Evolutionary conservation across 2,329 filamentous ascomycete species (phyloP).

Genomic region (Colletotrichum plurivorum): DNA sequence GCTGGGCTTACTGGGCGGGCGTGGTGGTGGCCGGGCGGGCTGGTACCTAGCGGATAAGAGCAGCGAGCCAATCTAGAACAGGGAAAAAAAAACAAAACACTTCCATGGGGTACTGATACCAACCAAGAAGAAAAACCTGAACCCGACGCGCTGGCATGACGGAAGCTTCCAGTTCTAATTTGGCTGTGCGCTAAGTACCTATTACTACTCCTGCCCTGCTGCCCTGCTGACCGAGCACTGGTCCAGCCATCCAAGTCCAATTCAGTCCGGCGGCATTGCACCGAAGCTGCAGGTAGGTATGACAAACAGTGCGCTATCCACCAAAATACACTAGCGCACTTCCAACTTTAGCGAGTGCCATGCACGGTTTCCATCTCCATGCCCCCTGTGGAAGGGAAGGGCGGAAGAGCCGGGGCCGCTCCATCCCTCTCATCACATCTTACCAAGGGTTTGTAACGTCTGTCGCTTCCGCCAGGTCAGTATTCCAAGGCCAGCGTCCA

Average conservation of each 20-base stretch:
- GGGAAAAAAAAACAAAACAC: too few relatives aligned
- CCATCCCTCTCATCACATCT: background rate
- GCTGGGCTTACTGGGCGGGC: background rate
- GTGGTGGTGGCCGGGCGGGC: background rate
- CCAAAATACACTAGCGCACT: conserved; percentile 22
- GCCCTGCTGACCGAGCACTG: conserved; percentile 39
- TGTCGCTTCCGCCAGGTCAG: background rate
- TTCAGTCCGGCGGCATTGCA: conserved; percentile 10
- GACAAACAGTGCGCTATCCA: conserved; percentile 36
- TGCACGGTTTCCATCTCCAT: conserved; percentile 9
- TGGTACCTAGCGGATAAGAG: background rate
- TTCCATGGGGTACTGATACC: too few relatives aligned
- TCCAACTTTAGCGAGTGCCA: conserved; percentile 23
- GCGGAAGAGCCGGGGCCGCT: conserved; percentile 6
- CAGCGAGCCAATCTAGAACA: too few relatives aligned
- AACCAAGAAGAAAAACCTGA: background rate
- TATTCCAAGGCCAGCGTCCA: background rate
- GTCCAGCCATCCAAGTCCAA: too few relatives aligned
- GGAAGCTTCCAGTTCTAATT: conserved; percentile 38
- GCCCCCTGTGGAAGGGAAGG: background rate
- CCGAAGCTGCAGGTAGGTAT: conserved; percentile 34
- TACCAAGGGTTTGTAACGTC: background rate
- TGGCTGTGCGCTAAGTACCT: conserved; percentile 3
- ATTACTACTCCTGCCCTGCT: background rate
- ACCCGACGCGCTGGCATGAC: conserved; percentile 27